phyloP scores from a whole-genome alignment of 352 stramenopile species.

The Paralagenidium karlingii region DNA sequence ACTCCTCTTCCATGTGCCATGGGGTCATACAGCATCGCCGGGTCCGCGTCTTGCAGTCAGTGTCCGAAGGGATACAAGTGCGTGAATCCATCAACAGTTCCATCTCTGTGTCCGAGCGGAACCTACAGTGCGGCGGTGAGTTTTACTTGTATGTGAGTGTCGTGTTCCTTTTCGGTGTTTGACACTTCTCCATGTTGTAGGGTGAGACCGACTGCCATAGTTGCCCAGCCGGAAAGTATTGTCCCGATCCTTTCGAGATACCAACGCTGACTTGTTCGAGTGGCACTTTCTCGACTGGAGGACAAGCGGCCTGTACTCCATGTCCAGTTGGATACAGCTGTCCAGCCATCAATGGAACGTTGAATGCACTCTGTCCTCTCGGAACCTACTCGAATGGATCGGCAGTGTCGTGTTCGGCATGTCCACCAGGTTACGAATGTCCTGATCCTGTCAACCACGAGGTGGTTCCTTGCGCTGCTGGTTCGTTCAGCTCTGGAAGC shows the following conservation, averaged over 20 bases:
- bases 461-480: constrained; percentile 4
- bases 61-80: constrained; percentile 21
- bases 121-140: no score
- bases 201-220: no score
- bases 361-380: constrained; percentile 2
- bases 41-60: constrained; percentile 14
- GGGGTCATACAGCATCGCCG: constrained; percentile 12
- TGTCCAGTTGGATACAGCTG: constrained; percentile 2
- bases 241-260: no score
- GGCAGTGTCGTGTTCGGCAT: constrained; percentile 14
- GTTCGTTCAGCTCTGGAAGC: constrained; percentile 5
- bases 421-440: constrained; percentile 20
- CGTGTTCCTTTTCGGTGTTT: no score
- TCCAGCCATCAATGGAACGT: background rate
- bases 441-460: background rate
- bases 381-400: constrained; percentile 12
- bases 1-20: constrained; percentile 6
- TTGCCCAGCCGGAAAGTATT: constrained; percentile 8
- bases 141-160: no score
- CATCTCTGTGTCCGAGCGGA: constrained; percentile 2
- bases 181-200: no score
- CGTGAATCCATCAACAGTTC: background rate
- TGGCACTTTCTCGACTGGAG: constrained; percentile 2
- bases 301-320: background rate
- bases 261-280: no score